These are phyloP conservation scores for Zygoascus tannicola DNA, from an alignment of 805 yeast species.

Conservation along the genomic window DNA sequence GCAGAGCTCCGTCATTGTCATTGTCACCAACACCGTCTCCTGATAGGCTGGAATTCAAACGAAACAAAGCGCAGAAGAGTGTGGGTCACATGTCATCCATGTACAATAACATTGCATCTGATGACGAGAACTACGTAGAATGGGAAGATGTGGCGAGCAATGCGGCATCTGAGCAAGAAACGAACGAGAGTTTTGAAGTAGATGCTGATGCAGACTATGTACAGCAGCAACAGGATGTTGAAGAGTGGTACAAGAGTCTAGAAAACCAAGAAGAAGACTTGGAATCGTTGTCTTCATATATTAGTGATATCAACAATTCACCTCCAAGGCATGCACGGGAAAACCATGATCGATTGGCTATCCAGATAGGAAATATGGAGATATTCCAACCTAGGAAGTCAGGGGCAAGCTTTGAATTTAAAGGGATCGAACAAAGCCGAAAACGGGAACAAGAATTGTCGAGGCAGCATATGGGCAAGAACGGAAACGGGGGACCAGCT, in stretches of 20 bases:
- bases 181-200: neutral
- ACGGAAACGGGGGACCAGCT: neutral
- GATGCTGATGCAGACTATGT: constrained; percentile 14
- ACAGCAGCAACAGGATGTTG: constrained; percentile 28
- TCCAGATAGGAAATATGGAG: neutral
- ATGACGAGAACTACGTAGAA: constrained; percentile 9
- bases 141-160: constrained; percentile 8
- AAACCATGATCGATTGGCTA: neutral
- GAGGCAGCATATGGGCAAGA: neutral
- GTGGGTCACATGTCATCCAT: constrained; percentile 11
- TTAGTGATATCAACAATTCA: neutral
- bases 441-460: neutral
- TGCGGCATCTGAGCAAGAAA: neutral
- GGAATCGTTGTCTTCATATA: neutral
- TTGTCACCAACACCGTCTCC: neutral
- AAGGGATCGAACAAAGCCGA: neutral
- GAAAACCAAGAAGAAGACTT: constrained; percentile 16
- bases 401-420: neutral
- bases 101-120: constrained; percentile 15
- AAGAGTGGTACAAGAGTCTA: constrained; percentile 25
- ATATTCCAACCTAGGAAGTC: neutral
- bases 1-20: constrained; percentile 1
- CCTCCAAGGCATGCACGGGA: neutral
- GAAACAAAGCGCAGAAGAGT: constrained; percentile 7
- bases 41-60: neutral